Base-by-base conservation (phyloP, 768 basidiomycete genomes). In the Trametes villosa region DNA sequence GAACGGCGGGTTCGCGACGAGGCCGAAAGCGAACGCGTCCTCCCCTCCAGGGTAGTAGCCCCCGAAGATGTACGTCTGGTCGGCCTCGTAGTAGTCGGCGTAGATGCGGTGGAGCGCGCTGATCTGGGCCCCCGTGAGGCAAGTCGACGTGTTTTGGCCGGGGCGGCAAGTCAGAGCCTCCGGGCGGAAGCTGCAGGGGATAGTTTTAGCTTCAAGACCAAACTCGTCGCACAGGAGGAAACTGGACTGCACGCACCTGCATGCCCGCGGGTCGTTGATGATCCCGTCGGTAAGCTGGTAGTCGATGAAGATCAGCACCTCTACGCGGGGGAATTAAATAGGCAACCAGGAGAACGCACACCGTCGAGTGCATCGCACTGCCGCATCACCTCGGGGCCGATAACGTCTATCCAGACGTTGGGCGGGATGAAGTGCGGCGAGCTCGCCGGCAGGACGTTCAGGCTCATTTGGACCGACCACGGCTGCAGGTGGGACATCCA, bases 331-430 rank as follows among this genome's bases (percentile, higher is more conserved):
- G n/a, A n/a, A n/a, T n/a, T 24, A 15, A 41, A 20, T 9, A 17
- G 18, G 8, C n/a, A n/a, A n/a, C n/a, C n/a, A n/a, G n/a, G n/a
- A n/a, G 29, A 4, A 52, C 60, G 47, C 15, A 72, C 67, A 26
- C 73, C 73, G 50, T 74, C 73, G 9, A 74, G 52, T 1, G 46
- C 59, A 44, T 74, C 73, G 45, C 73, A 74, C 52, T 73, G 73
- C 17, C 59, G 64, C 49, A 74, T 54, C 3, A 72, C 68, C 52
- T 73, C 73, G 18, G 69, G 57, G 12, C 66, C 65, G 36, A 74
- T 68, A 27, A 70, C 57, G 17, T 67, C 51, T 8, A 33, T 38
- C 72, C 73, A 74, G 29, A 61, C 22, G 5, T 60, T 38, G 0
- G 54, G 27, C 0, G 67, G 51, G 20, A 74, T 74, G 50, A 68